Conservation (phyloP, 306 rosid genomes). For the Prunus persica region DNA sequence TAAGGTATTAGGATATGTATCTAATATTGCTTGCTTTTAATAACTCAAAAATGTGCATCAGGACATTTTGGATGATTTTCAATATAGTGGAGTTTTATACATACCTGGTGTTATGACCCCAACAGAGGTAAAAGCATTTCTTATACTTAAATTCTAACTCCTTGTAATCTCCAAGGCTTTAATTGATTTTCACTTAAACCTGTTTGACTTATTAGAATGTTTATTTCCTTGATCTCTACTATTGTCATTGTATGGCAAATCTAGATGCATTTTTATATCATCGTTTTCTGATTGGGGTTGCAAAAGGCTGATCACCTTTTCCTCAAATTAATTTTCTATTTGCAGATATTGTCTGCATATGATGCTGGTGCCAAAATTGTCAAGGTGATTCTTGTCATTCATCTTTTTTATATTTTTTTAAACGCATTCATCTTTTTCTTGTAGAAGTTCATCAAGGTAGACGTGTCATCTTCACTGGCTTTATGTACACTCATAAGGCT, state of each 20-base stretch:
- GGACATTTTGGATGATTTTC: conserved; percentile 58
- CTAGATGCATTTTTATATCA: not conserved
- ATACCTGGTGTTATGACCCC: conserved; percentile 97
- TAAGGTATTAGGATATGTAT: conserved; percentile 5
- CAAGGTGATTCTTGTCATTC: conserved; percentile 48
- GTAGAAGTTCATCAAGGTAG: not conserved
- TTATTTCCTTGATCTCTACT: not conserved
- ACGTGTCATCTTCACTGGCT: not conserved
- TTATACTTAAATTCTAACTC: not conserved
- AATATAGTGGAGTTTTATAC: conserved; percentile 51
- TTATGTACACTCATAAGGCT: not conserved
- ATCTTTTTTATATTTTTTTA: too few relatives aligned
- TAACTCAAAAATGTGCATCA: conserved; percentile 25
- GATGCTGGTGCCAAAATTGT: conserved; percentile 77
- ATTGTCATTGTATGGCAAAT: not conserved
- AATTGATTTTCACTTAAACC: not conserved
- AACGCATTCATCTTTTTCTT: conserved; percentile 1
- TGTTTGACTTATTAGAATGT: conserved; percentile 9
- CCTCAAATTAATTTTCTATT: conserved; percentile 12
- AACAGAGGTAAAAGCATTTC: conserved; percentile 69
- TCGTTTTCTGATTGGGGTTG: conserved; percentile 15
- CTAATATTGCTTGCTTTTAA: not conserved
- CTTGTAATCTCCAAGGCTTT: conserved; percentile 1
- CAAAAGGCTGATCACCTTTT: not conserved
- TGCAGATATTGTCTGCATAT: conserved; percentile 70